Conservation (phyloP, 179 eudicot species). For the Beta macrorhiza region DNA sequence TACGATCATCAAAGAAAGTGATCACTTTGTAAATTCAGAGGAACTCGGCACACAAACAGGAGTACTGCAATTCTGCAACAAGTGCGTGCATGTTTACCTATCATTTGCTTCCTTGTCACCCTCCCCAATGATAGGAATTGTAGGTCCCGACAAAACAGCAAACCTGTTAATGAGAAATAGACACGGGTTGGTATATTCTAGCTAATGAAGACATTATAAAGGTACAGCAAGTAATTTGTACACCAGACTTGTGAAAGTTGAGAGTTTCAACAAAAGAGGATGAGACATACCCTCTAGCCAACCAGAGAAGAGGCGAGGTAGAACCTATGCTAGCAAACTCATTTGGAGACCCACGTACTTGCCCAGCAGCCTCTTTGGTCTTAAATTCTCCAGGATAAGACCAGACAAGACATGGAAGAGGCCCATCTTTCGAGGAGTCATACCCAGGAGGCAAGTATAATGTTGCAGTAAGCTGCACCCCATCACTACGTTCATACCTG, state of each 20-base stretch:
- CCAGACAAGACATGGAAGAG: constrained; percentile 95
- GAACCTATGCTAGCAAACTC: constrained; percentile 94
- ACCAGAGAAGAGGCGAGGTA: constrained; percentile 94
- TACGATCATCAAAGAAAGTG: constrained; percentile 3
- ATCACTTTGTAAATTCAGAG: not conserved
- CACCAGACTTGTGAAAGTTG: constrained; percentile 6
- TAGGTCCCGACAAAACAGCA: constrained; percentile 89
- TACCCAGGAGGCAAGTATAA: constrained; percentile 95
- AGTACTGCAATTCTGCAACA: not conserved
- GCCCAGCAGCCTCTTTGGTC: constrained; percentile 94
- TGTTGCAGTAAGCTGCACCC: constrained; percentile 96
- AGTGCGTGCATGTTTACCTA: constrained; percentile 43
- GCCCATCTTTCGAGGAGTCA: constrained; percentile 79
- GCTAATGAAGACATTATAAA: constrained; percentile 1
- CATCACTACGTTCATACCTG: constrained; percentile 86
- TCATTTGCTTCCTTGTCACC: constrained; percentile 94
- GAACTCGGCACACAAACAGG: not conserved
- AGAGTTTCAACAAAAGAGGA: constrained; percentile 10
- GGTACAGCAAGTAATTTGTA: not conserved
- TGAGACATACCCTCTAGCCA: constrained; percentile 63
- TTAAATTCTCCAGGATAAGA: constrained; percentile 97
- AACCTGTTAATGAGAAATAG: constrained; percentile 51
- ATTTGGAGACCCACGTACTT: constrained; percentile 98
- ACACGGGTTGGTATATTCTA: constrained; percentile 19
- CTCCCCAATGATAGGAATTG: constrained; percentile 97